Evolutionary conservation across 768 basidiomycete genomes (phyloP), one percentile per base, ranked within the genome.

Genomic region (Terana coerulea): DNA sequence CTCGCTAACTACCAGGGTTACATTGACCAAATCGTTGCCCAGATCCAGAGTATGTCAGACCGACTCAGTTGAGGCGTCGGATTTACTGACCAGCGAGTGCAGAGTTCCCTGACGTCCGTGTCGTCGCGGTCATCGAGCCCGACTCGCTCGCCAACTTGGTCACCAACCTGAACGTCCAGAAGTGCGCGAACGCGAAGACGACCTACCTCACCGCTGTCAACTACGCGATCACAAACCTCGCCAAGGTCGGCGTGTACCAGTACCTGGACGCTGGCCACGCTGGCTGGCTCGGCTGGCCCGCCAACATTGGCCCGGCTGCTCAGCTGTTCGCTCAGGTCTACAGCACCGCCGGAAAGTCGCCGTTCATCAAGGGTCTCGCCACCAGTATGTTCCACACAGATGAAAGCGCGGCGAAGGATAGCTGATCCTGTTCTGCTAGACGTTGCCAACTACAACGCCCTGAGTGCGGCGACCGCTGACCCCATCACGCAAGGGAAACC

Each of bases 121-220:
- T 85, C 55, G 75, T 84, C 37, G 81, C 83, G 43, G 79, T 83
- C 63, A 75, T 83, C 48, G 83, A 84, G 65, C 82, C 83, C 54
- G 83, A 84, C 65, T 82, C 81, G 35, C 69, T 86, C 40, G 83
- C 81, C 52, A 84, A 84, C 71, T 61, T 86, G 59, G 83, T 85
- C 60, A 84, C 82, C 62, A 85, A 84, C 75, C 58, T 83, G 64
- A 80, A 65, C 65, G 78, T 82, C 30, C 56, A 67, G 31, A 81
- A 83, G 62, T 83, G 81, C 64, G 60, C 73, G 40, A 72, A 71
- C 55, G 83, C 81, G 17, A 69, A 79, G 58, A 64, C 68, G 29
- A 74, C 77, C 14, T 82, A 84, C 70, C 69, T 74, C 60, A 64
- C 70, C 28, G 74, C 75, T 59, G 74, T 78, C 40, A 77, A 68